Base-by-base conservation (phyloP, 495 filamentous ascomycete species). In the Podospora didyma region DNA sequence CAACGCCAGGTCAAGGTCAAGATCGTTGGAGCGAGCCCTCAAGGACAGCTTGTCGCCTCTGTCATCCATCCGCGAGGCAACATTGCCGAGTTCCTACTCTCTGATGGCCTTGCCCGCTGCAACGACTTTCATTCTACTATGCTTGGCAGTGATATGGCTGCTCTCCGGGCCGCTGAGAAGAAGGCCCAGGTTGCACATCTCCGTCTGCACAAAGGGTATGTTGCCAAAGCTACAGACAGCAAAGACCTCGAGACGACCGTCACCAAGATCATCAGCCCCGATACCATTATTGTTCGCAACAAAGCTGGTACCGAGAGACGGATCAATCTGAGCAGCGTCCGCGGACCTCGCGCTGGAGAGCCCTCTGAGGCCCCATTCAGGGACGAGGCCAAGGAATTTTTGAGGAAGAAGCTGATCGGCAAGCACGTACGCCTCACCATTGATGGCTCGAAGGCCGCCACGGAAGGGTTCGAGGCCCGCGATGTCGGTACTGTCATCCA, bases 361-460 rank as follows among this genome's bases (percentile, higher is more conserved):
- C 62, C 74, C 3, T 64, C 72, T 6, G 79, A 97, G 70, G 80
- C 89, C 16, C 92, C 92, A 2, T 97, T 90, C 72, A 81, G 83
- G 54, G 87, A 93, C 11, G 93, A 97, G 62, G 93, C 95, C 16
- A 97, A 97, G 76, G 95, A 99, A 69, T 97, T 89, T 67, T 73
- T 97, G 59, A 84, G 95, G 35, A 97, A 96, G 79, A 89, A 85
- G 66, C 72, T 97, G 5, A 97, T 99, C 64, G 95, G 90, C 35
- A 99, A 99, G 74, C 89, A 96, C 63, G 91, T 97, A 44, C 86
- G 85, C 69, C 80, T 96, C 28, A 86, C 81, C 19, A 83, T 94
- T 51, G 91, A 97, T 70, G 95, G 95, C 55, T 92, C 92, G 69
- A 89, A 92, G 69, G 83, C 94, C 48, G 91, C 92, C 11, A 89